These are phyloP conservation scores for Yamadazyma friedrichii DNA, from an alignment of 1,139 yeast genomes.

Conservation along the genomic window DNA sequence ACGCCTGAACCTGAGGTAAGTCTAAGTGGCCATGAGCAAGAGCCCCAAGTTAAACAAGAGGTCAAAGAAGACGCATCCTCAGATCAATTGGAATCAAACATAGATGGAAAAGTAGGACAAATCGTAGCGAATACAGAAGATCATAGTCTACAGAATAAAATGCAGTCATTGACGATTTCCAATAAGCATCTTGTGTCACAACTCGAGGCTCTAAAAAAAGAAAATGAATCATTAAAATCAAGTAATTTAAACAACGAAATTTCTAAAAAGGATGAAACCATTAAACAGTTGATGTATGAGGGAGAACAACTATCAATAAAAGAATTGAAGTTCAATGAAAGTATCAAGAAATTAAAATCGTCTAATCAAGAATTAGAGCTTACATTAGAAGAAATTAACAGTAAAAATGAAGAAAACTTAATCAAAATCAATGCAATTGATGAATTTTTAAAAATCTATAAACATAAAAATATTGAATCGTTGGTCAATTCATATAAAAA, in stretches of 20 bases:
- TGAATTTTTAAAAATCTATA: constrained; percentile 27
- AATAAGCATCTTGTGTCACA: constrained; percentile 2
- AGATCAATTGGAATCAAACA: no score
- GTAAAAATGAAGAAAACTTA: constrained; percentile 29
- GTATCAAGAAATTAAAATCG: constrained; percentile 60
- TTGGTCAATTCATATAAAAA: constrained; percentile 21
- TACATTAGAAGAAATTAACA: constrained; percentile 33
- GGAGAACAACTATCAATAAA: constrained; percentile 76
- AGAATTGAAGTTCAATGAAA: constrained; percentile 68
- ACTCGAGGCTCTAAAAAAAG: constrained; percentile 2
- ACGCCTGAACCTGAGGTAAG: constrained; percentile 1
- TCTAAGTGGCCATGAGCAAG: neutral
- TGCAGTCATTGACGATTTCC: constrained; percentile 1
- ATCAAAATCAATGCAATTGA: constrained; percentile 33
- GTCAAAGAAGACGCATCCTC: neutral
- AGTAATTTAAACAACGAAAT: constrained; percentile 7
- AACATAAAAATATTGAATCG: constrained; percentile 26
- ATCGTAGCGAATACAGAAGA: neutral
- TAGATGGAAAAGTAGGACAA: neutral
- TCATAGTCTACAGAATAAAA: neutral
- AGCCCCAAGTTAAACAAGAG: neutral
- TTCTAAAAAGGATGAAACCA: constrained; percentile 58
- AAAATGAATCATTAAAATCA: constrained; percentile 8
- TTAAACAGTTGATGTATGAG: constrained; percentile 62
- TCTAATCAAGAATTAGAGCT: constrained; percentile 45